These are phyloP conservation scores for Rhinocladiella mackenziei DNA, from an alignment of 2,329 filamentous ascomycete species.

Conservation along the genomic window DNA sequence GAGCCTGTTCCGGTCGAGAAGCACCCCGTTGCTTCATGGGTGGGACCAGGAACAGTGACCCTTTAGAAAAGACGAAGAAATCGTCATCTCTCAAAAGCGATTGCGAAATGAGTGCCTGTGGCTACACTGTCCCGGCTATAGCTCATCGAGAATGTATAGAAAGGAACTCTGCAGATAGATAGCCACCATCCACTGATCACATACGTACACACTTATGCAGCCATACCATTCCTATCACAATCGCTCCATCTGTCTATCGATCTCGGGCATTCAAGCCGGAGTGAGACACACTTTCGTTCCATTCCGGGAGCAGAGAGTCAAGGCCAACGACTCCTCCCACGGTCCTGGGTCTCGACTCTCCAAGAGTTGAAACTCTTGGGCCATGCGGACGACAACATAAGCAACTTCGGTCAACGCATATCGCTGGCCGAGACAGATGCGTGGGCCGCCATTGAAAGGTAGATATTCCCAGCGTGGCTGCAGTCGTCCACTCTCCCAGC, in stretches of 20 bases:
- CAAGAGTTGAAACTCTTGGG: slow-evolving; percentile 65
- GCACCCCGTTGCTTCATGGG: too few relatives aligned
- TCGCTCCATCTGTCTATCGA: background rate
- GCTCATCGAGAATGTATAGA: too few relatives aligned
- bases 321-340: slow-evolving; percentile 19
- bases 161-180: too few relatives aligned
- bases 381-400: slow-evolving; percentile 66
- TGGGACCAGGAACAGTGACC: too few relatives aligned
- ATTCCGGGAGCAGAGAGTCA: slow-evolving; percentile 75
- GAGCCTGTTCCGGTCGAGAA: too few relatives aligned
- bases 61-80: too few relatives aligned
- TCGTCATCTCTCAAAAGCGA: too few relatives aligned
- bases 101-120: too few relatives aligned
- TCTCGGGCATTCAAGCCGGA: slow-evolving; percentile 5
- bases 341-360: slow-evolving; percentile 35
- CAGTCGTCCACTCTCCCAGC: slow-evolving; percentile 50
- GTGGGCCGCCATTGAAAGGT: slow-evolving; percentile 51
- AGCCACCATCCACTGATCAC: too few relatives aligned
- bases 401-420: slow-evolving; percentile 68
- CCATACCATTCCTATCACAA: background rate
- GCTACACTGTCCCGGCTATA: too few relatives aligned
- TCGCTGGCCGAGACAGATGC: slow-evolving; percentile 63
- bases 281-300: slow-evolving; percentile 45
- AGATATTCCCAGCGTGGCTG: slow-evolving; percentile 50
- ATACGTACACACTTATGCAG: background rate